phyloP scores from a whole-genome alignment of 306 rosid genomes.

The Glycyrrhiza uralensis region DNA sequence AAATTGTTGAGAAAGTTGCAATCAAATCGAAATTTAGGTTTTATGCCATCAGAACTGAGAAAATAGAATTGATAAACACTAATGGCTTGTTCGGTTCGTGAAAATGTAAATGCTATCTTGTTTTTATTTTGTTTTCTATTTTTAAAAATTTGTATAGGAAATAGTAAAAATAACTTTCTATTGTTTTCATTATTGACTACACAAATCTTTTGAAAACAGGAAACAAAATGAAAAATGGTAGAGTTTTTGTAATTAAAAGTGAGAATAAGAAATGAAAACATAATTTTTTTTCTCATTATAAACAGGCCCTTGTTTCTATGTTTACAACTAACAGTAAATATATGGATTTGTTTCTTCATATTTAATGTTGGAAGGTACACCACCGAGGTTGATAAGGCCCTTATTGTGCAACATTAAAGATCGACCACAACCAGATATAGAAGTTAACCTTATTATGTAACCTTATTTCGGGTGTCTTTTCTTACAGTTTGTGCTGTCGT shows the following conservation, averaged over 20 bases:
- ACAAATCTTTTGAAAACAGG: no score
- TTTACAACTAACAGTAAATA: background rate
- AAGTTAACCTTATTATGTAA: no score
- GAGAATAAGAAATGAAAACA: background rate
- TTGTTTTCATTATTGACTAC: no score
- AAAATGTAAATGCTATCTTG: background rate
- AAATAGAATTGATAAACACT: background rate
- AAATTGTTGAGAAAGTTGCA: background rate
- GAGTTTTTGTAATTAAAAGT: background rate
- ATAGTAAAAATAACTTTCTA: no score
- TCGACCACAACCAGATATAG: background rate
- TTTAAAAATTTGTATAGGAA: no score
- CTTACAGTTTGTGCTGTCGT: background rate
- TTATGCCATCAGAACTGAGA: background rate
- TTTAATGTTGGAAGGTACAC: conserved; percentile 3
- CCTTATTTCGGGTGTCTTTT: no score
- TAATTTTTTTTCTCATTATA: background rate
- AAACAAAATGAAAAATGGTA: background rate
- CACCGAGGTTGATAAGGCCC: background rate
- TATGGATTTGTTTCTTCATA: conserved; percentile 5
- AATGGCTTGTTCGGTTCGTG: background rate
- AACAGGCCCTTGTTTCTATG: background rate
- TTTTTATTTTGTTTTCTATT: no score
- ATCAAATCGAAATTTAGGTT: background rate
- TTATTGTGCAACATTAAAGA: background rate